These are phyloP conservation scores for Tylopilus sp. DNA, from an alignment of 768 basidiomycete species.

Conservation along the genomic window DNA sequence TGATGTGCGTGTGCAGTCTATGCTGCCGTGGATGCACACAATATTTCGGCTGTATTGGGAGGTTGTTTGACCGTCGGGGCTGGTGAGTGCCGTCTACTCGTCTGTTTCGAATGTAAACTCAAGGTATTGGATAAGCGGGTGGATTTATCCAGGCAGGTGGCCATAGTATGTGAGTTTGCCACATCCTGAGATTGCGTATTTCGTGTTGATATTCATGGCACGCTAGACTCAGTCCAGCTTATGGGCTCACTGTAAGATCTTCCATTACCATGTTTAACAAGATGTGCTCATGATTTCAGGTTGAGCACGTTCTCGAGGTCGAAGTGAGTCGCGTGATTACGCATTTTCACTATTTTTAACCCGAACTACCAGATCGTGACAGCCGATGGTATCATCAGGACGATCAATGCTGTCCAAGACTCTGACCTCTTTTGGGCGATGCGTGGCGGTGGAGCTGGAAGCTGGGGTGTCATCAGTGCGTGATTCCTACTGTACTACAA, in stretches of 20 bases:
- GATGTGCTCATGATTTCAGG: constrained; percentile 24
- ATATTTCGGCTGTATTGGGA: constrained; percentile 16
- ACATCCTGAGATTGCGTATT: neutral
- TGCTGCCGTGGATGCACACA: constrained; percentile 2
- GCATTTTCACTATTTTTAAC: neutral
- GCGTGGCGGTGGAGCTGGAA: constrained; percentile 50
- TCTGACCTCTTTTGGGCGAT: constrained; percentile 52
- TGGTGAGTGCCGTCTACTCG: constrained; percentile 1
- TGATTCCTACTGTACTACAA: neutral
- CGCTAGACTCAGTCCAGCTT: constrained; percentile 18
- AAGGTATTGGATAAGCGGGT: constrained; percentile 17
- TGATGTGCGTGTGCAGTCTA: constrained; percentile 9
- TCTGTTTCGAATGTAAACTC: neutral
- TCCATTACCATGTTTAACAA: neutral
- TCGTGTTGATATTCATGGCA: neutral
- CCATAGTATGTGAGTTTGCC: constrained; percentile 30
- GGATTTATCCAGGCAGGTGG: constrained; percentile 50
- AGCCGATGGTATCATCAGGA: constrained; percentile 36
- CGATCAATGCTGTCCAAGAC: constrained; percentile 38
- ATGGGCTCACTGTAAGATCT: constrained; percentile 3
- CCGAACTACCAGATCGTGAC: constrained; percentile 32
- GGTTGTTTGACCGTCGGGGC: constrained; percentile 18
- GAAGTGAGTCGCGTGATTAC: constrained; percentile 4
- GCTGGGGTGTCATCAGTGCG: constrained; percentile 41
- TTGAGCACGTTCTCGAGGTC: constrained; percentile 46